Conservation (phyloP, 2,329 filamentous ascomycete species). For the Fusarium sp. region DNA sequence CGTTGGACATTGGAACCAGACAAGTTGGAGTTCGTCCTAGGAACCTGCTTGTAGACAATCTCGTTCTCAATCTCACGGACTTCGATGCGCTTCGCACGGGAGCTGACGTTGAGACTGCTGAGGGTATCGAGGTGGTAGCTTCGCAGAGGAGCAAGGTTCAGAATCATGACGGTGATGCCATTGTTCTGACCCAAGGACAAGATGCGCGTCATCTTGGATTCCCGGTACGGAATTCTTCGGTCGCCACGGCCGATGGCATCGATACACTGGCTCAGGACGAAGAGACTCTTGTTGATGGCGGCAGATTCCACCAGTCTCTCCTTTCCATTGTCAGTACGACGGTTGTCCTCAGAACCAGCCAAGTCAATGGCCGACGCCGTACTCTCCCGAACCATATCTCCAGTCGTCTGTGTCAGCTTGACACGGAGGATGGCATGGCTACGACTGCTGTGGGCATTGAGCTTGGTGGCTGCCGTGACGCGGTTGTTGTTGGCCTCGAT, state of each 20-base stretch:
- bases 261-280: slow-evolving; percentile 93
- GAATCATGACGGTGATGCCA: slow-evolving; percentile 94
- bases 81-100: slow-evolving; percentile 95
- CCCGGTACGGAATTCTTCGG: slow-evolving; percentile 87
- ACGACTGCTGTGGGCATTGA: slow-evolving; percentile 90
- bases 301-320: slow-evolving; percentile 94
- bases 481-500: slow-evolving; percentile 93
- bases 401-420: slow-evolving; percentile 82
- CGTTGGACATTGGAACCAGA: slow-evolving; percentile 60
- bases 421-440: slow-evolving; percentile 93
- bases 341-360: slow-evolving; percentile 94
- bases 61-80: slow-evolving; percentile 96
- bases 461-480: slow-evolving; percentile 89
- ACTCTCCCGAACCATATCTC: slow-evolving; percentile 76
- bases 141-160: slow-evolving; percentile 91
- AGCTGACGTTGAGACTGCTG: slow-evolving; percentile 94
- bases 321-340: slow-evolving; percentile 92
- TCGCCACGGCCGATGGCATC: slow-evolving; percentile 86
- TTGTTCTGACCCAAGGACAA: slow-evolving; percentile 93
- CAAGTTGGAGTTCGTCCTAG: slow-evolving; percentile 61
- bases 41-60: slow-evolving; percentile 83
- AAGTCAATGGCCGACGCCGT: slow-evolving; percentile 94
- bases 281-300: slow-evolving; percentile 97
- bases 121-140: slow-evolving; percentile 95
- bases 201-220: slow-evolving; percentile 98